Percentiles rank a stretch among this genome's conserved stretches.
These are phyloP conservation scores for Staphylotrichum tortipilum DNA, from an alignment of 495 filamentous ascomycete species.

Conservation along the genomic window DNA sequence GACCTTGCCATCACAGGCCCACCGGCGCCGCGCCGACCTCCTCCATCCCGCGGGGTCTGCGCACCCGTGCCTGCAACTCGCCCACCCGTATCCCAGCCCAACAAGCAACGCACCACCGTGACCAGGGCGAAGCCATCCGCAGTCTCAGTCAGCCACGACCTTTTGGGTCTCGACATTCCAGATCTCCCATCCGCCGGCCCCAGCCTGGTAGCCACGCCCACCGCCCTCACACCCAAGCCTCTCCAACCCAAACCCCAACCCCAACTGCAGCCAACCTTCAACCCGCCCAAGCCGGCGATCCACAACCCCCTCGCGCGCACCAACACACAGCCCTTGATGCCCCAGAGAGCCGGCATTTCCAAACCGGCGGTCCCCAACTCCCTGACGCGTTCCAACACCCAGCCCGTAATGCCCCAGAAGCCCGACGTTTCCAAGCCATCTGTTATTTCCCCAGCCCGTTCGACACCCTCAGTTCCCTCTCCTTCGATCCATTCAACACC, in stretches of 20 bases:
- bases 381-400: too few species aligned
- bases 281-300: not conserved
- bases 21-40: not conserved
- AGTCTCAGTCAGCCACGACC: conserved; percentile 4
- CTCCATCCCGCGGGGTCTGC: too few species aligned
- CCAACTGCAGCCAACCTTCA: not conserved
- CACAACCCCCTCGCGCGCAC: not conserved
- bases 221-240: not conserved
- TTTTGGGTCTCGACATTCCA: not conserved
- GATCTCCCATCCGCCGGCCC: not conserved
- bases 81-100: conserved; percentile 4
- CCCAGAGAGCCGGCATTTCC: too few species aligned
- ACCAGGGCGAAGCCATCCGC: conserved; percentile 15
- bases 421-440: not conserved
- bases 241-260: not conserved
- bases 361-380: too few species aligned
- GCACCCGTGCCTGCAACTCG: too few species aligned
- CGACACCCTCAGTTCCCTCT: not conserved
- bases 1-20: conserved; percentile 23
- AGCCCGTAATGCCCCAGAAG: not conserved
- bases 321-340: not conserved
- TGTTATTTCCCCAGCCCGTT: not conserved
- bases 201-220: not conserved
- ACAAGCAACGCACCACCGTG: conserved; percentile 6
- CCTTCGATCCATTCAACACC: too few species aligned